Evolutionary conservation across 192 early-diverging fungal species (phyloP), one percentile per base, ranked within the genome.

Genomic region (Coemansia sp.): DNA sequence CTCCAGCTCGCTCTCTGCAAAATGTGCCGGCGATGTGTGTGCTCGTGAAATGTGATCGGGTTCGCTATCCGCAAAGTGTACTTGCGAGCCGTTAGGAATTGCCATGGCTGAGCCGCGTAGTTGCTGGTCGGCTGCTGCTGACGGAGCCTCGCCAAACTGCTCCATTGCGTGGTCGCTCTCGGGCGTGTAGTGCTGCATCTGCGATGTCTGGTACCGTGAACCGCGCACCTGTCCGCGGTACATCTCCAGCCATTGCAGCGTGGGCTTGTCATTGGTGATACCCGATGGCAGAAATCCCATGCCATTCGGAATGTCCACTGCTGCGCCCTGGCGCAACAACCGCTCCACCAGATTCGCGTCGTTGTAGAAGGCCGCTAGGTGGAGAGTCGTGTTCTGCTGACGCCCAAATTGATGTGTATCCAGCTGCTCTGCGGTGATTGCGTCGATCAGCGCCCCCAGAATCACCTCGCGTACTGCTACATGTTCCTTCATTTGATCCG

Each of bases 291-390:
- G 28, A 4, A 71, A 76, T 24, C 78, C 78, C 78, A 83, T 74
- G 56, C 67, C 58, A 53, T 84, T 84, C 22, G 69, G 60, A 25
- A 84, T 76, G 27, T 76, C 77, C 18, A 79, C 68, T 0, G 74
- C 77, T 1, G 82, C 82, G 24, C 82, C 82, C 59, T 81, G 78
- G 30, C 71, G 62, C 60, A 84, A 26, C 25, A 84, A 51, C 3
- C 77, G 71, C 56, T 80, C 75, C 3, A 84, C 82, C 52, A 84
- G 30, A 21, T 76, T 76, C 19, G 71, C 72, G 55, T 84, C 74
- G 57, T 80, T 76, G 51, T 80, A 79, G 58, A 84, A 84, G 18
- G 82, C 78, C 0, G 82, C 82, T 49, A 84, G 54, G 23, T 84
- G 82, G 48, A 84, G 61, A 3, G 82, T 76, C 2, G 82, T 81